Base-by-base conservation (phyloP, 2,329 filamentous ascomycete species). In the Botrytis pseudocinerea region DNA sequence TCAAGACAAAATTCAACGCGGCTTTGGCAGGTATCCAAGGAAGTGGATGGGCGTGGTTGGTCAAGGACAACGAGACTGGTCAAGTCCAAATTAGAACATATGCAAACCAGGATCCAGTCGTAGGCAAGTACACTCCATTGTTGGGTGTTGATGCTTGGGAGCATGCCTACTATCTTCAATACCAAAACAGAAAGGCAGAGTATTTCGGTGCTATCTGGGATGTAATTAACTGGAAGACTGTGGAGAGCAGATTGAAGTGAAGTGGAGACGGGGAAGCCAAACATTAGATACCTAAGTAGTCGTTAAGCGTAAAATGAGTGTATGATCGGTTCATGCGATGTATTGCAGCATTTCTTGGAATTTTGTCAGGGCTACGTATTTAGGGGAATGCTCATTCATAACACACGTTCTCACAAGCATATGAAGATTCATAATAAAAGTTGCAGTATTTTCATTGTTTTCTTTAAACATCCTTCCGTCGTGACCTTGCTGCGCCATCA, bases 151-250 rank as follows among this genome's bases (percentile, higher is more conserved):
- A 98, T 85, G 95, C 94, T 71, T 97, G 94, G 94, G 94, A 97
- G 87, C 94, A 97, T 84, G 94, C 94, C 70, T 97, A 97, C 87
- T 97, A 97, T 85, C 87, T 97, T 75, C 93, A 97, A 86, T 97
- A 97, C 85, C 89, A 97, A 89, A 97, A 97, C 88, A 91, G 94
- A 84, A 97, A 97, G 90, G 94, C 92, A 73, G 94, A 97, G 86
- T 97, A 97, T 87, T 97, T 97, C 84, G 89, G 89, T 80, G 93
- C 93, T 74, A 92, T 97, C 82, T 97, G 95, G 95, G 93, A 97
- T 78, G 94, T 97, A 68, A 86, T 97, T 83, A 97, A 97, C 90
- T 98, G 95, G 95, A 94, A 94, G 89, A 89, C 92, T 46, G 95
- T 94, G 62, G 91, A 93, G 82, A 90, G 91, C 87, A 89, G 93